A percentile compares a stretch with the other conserved stretches of the same genome.
phyloP scores from a whole-genome alignment of 2,329 filamentous ascomycete genomes.

The Botryosphaeria dothidea region DNA sequence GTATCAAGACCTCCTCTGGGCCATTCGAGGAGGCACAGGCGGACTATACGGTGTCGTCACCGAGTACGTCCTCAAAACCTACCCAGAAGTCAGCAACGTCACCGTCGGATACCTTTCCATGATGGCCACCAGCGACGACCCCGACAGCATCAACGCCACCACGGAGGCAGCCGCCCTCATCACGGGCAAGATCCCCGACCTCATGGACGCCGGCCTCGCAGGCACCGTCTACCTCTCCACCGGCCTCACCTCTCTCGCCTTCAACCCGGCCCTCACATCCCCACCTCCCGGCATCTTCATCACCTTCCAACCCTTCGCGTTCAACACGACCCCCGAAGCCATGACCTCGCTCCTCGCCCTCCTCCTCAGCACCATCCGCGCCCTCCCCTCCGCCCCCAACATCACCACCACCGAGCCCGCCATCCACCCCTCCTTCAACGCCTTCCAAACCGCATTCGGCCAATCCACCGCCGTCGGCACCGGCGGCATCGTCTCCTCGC shows the following conservation, averaged over 20 bases:
- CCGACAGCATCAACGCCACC: constrained; percentile 32
- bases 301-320: constrained; percentile 30
- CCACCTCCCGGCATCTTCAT: constrained; percentile 31
- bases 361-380: constrained; percentile 20
- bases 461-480: constrained; percentile 31
- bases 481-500: constrained; percentile 33
- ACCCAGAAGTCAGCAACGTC: constrained; percentile 25
- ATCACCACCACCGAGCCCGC: constrained; percentile 25
- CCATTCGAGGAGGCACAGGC: constrained; percentile 29
- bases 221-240: constrained; percentile 25
- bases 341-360: constrained; percentile 25
- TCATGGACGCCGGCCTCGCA: constrained; percentile 32
- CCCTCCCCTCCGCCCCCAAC: constrained; percentile 25
- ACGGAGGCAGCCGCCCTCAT: constrained; percentile 36
- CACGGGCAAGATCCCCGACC: constrained; percentile 29
- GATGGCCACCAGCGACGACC: constrained; percentile 21
- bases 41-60: constrained; percentile 23
- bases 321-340: constrained; percentile 27
- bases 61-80: constrained; percentile 33
- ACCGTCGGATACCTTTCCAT: constrained; percentile 17
- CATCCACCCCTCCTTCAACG: not conserved
- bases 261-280: constrained; percentile 35
- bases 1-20: constrained; percentile 37
- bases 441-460: constrained; percentile 30
- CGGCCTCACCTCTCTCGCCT: constrained; percentile 24